phyloP scores from a whole-genome alignment of 2,329 filamentous ascomycete genomes.

The Nigrospora osmanthi region DNA sequence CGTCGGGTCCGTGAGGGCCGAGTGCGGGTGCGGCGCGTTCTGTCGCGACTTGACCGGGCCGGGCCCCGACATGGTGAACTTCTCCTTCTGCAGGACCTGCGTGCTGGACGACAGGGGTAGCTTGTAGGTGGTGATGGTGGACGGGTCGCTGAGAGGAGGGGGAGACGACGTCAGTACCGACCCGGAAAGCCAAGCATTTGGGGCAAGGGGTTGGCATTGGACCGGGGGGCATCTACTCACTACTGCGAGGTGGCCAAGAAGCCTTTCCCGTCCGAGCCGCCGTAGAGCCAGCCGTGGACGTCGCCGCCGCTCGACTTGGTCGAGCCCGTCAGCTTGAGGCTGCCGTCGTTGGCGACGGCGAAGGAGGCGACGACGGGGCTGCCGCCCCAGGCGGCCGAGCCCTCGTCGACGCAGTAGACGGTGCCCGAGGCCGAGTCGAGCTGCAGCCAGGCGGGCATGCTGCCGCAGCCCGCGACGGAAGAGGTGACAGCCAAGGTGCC shows the following conservation, averaged over 20 bases:
- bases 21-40: slow-evolving; percentile 46
- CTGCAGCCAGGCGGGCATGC: slow-evolving; percentile 28
- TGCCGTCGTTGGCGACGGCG: slow-evolving; percentile 21
- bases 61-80: slow-evolving; percentile 30
- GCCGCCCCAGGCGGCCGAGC: slow-evolving; percentile 16
- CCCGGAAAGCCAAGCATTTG: not conserved
- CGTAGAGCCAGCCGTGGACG: slow-evolving; percentile 32
- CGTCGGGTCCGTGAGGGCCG: slow-evolving; percentile 38
- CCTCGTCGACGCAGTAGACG: slow-evolving; percentile 29
- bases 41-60: slow-evolving; percentile 39
- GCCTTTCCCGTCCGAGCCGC: slow-evolving; percentile 24
- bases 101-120: slow-evolving; percentile 24
- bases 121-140: slow-evolving; percentile 33
- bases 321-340: slow-evolving; percentile 20
- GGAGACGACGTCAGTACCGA: slow-evolving; percentile 4
- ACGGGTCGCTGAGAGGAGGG: slow-evolving; percentile 24
- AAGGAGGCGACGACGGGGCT: slow-evolving; percentile 26
- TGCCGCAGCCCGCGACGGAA: slow-evolving; percentile 22
- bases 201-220: not conserved
- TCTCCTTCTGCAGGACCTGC: slow-evolving; percentile 24
- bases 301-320: slow-evolving; percentile 24
- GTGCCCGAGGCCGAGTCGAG: slow-evolving; percentile 20
- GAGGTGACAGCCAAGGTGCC: slow-evolving; percentile 18
- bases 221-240: slow-evolving; percentile 19
- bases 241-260: slow-evolving; percentile 36